Evolutionary conservation across 2,329 filamentous ascomycete species (phyloP).

Genomic region (Pseudofabraea citricarpa): DNA sequence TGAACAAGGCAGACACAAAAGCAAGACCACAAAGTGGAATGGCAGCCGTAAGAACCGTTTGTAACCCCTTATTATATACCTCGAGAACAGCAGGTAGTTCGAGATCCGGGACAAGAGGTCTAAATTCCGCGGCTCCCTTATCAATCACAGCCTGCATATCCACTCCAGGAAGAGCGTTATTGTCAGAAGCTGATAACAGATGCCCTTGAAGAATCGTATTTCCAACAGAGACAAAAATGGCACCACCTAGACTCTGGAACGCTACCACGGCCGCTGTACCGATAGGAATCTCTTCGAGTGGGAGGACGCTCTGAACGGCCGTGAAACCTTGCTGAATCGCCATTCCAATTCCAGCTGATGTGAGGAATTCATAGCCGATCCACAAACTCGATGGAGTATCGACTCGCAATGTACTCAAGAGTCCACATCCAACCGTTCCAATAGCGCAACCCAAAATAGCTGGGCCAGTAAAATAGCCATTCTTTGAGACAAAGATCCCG

Average conservation of each 20-base stretch:
- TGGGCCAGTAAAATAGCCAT: slow-evolving; percentile 19
- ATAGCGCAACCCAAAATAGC: neutral
- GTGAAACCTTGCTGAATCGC: slow-evolving; percentile 24
- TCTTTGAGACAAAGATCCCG: slow-evolving; percentile 24
- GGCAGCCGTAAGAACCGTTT: slow-evolving; percentile 47
- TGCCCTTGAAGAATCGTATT: slow-evolving; percentile 37
- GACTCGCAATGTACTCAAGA: slow-evolving; percentile 31
- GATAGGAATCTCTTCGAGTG: slow-evolving; percentile 33
- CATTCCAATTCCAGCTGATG: slow-evolving; percentile 21
- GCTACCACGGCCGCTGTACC: slow-evolving; percentile 38
- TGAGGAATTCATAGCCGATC: slow-evolving; percentile 13
- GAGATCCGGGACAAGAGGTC: slow-evolving; percentile 34
- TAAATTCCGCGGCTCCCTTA: slow-evolving; percentile 38
- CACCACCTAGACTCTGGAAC: slow-evolving; percentile 38
- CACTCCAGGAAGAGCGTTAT: slow-evolving; percentile 15
- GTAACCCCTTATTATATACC: slow-evolving; percentile 49
- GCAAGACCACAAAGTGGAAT: slow-evolving; percentile 43
- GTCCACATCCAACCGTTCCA: slow-evolving; percentile 29
- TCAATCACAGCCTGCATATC: slow-evolving; percentile 20
- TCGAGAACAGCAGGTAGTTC: slow-evolving; percentile 39
- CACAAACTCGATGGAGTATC: slow-evolving; percentile 22
- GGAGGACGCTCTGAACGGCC: slow-evolving; percentile 25
- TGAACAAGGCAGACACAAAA: slow-evolving; percentile 40
- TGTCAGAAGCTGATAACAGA: slow-evolving; percentile 15
- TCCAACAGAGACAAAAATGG: slow-evolving; percentile 41